Base-by-base conservation (phyloP, 768 basidiomycete genomes). In the Lactifluus pinguis region DNA sequence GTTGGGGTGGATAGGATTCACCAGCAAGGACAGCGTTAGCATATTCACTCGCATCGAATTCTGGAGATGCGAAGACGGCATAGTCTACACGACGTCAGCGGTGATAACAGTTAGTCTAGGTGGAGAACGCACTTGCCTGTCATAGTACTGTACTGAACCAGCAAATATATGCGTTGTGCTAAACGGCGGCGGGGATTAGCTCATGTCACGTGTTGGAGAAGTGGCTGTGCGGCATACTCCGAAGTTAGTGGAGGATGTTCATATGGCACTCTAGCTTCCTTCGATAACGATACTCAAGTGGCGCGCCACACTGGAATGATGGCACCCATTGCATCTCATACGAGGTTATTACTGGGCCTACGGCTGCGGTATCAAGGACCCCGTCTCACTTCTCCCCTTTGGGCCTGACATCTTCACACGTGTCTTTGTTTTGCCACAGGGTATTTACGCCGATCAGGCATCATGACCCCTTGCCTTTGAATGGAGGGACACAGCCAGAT, bases 1-100 rank as follows among this genome's bases (percentile, higher is more conserved):
- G 67, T 72, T 73, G 71, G 69, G 59, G 72, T 74, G 84, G 81
- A 70, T 95, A 92, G 0, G 83, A 70, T 66, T 93, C 87, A 29
- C 91, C 89, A 5, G 93, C 87, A 25, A 98, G 80, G 56, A 95
- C 81, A 15, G 91, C 85, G 71, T 94, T 94, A 2, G 95, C 95
- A 70, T 95, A 97, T 45, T 89, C 87, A 68, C 90, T 88, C 15
- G 91, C 79, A 70, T 95, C 87, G 71, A 98, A 98, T 38, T 84
- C 78, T 2, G 83, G 71, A 45, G 74, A 78, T 32, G 89, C 78
- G 69, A 97, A 98, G 49, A 86, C 80, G 15, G 84, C 70, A 68
- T 93, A 88, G 65, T 93, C 92, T 86, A 62, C 17, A 19, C 11
- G 25, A 38, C 21, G 48, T 58, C 47, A 58, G 52, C n/a, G 32